These are phyloP conservation scores for Aspergillus kassunensis DNA, from an alignment of 495 filamentous ascomycete species.

Conservation along the genomic window DNA sequence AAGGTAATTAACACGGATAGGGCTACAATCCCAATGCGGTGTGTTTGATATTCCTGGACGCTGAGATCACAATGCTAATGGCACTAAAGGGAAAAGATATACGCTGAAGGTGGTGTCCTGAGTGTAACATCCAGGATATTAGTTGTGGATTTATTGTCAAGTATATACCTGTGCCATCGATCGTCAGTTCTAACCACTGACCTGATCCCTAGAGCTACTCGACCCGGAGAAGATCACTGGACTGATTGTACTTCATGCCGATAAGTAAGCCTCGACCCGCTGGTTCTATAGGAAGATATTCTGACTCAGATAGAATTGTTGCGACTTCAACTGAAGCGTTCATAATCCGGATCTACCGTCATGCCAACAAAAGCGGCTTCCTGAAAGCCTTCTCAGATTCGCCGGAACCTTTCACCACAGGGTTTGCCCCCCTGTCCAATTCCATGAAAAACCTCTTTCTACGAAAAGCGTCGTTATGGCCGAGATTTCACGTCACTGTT, in stretches of 20 bases:
- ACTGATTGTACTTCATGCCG: constrained; percentile 82
- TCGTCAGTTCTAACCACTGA: constrained; percentile 19
- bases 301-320: constrained; percentile 51
- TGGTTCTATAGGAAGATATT: not conserved
- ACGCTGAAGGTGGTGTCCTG: constrained; percentile 82
- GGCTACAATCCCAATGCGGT: constrained; percentile 74
- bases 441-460: constrained; percentile 95
- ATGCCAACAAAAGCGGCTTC: constrained; percentile 89
- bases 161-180: constrained; percentile 27
- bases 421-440: constrained; percentile 82
- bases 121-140: constrained; percentile 95
- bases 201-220: constrained; percentile 50
- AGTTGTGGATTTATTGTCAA: constrained; percentile 85
- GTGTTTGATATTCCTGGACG: constrained; percentile 3
- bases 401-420: constrained; percentile 85
- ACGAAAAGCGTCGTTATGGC: constrained; percentile 84
- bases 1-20: constrained; percentile 92
- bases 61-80: constrained; percentile 18
- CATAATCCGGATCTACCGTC: constrained; percentile 87
- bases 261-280: constrained; percentile 46
- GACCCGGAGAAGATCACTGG: constrained; percentile 84
- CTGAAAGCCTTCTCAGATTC: constrained; percentile 96
- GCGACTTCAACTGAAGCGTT: constrained; percentile 93
- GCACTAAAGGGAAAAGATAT: constrained; percentile 72
- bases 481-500: constrained; percentile 89